phyloP scores from a whole-genome alignment of 75 land plant species.

The Selaginella moellendorffii region DNA sequence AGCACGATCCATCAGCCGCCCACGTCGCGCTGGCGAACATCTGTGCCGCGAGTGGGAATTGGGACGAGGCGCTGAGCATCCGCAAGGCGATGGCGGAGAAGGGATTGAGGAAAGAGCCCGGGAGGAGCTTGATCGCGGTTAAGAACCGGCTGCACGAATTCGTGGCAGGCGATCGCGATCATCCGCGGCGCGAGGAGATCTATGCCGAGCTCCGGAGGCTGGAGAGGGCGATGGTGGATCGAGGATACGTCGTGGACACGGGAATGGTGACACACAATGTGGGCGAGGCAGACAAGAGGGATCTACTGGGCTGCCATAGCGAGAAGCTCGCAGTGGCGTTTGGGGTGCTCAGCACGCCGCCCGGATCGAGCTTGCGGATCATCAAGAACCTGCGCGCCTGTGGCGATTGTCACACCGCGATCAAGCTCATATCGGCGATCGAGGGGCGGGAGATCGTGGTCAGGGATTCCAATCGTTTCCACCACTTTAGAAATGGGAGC shows the following conservation, averaged over 20 bases:
- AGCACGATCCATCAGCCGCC: constrained; percentile 1
- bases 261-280: constrained; percentile 7
- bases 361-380: constrained; percentile 11
- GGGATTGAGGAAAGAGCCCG: constrained; percentile 4
- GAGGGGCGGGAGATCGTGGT: constrained; percentile 13
- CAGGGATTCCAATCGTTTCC: no score
- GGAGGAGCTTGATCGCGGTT: constrained; percentile 12
- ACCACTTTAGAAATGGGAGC: constrained; percentile 4
- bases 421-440: constrained; percentile 8
- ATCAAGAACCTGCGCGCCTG: constrained; percentile 15
- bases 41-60: constrained; percentile 9
- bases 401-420: constrained; percentile 6
- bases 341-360: constrained; percentile 14
- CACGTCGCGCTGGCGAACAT: constrained; percentile 9
- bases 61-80: constrained; percentile 5
- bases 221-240: constrained; percentile 3
- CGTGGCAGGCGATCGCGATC: constrained; percentile 10
- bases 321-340: constrained; percentile 12
- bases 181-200: constrained; percentile 2
- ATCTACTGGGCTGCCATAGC: constrained; percentile 5
- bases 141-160: constrained; percentile 10
- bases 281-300: not conserved
- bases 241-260: constrained; percentile 9
- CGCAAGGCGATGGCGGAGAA: constrained; percentile 11
- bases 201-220: constrained; percentile 12